phyloP scores from a whole-genome alignment of 2,329 filamentous ascomycete genomes.

The Colletotrichum acutatum region DNA sequence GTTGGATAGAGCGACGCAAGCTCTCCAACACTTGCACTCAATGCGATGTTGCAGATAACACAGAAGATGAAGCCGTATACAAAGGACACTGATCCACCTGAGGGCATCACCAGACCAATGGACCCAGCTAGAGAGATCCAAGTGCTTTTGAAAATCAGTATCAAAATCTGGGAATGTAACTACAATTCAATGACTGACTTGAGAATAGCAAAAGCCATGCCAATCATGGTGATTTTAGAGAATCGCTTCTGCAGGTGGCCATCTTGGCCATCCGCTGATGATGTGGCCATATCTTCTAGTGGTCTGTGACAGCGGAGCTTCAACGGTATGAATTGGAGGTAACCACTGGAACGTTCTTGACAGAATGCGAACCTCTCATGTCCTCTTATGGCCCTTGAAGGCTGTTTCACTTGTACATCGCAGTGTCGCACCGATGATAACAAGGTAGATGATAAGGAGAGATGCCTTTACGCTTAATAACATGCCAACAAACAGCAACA shows the following conservation, averaged over 20 bases:
- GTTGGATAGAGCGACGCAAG: constrained; percentile 58
- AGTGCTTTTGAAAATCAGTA: constrained; percentile 40
- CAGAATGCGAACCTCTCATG: neutral
- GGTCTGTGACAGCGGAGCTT: neutral
- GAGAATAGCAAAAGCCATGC: constrained; percentile 55
- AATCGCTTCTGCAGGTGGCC: constrained; percentile 50
- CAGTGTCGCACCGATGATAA: neutral
- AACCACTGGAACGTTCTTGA: neutral
- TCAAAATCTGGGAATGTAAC: no score
- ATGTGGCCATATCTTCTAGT: neutral
- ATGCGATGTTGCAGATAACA: constrained; percentile 54
- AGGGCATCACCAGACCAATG: constrained; percentile 53
- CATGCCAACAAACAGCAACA: neutral
- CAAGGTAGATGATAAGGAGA: neutral
- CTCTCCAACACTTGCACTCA: constrained; percentile 55
- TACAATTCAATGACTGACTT: constrained; percentile 44
- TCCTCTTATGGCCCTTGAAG: constrained; percentile 1
- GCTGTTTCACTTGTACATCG: neutral
- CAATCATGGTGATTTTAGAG: constrained; percentile 54
- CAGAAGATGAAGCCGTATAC: constrained; percentile 59
- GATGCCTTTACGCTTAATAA: neutral
- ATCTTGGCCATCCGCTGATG: constrained; percentile 5
- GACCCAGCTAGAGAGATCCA: constrained; percentile 55
- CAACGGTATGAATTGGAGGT: neutral
- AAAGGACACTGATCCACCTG: constrained; percentile 53